Evolutionary conservation across 352 stramenopile genomes (phyloP), one percentile per base, ranked within the genome.

Genomic region (Phytopythium sindhum): DNA sequence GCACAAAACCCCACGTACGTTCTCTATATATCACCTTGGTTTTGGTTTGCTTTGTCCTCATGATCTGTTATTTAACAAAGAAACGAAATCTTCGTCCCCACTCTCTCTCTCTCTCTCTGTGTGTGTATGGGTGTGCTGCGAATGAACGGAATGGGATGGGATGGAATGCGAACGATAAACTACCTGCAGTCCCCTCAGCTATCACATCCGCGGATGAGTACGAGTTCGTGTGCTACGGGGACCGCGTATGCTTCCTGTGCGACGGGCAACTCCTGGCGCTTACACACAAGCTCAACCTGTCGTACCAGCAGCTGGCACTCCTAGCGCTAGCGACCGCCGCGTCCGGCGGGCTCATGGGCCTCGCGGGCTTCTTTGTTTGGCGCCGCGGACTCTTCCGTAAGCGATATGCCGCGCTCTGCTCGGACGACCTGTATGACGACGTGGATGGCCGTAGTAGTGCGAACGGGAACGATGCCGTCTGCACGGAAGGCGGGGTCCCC

Each of bases 141-240:
- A n/a, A n/a, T n/a, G n/a, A n/a, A n/a, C n/a, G n/a, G n/a, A n/a
- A n/a, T n/a, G n/a, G n/a, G n/a, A n/a, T n/a, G n/a, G n/a, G 31
- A 35, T 35, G 31, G 31, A 8, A 35, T 41, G 26, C 29, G 26
- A 28, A 31, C 51, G 26, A n/a, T 41, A 42, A 21, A 57, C 29
- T 57, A 23, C 39, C 9, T 15, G 39, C 41, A 23, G 41, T 21
- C 3, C 2, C 19, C 15, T 21, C 19, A 14, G 17, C 37, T 14
- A 14, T 14, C 12, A 3, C 31, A 8, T 35, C 23, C 21, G 19
- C 52, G 10, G 52, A 79, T 44, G 55, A 68, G 54, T 74, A 83
- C 56, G 82, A 89, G 60, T 89, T 88, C 61, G 79, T 92, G 66
- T 86, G 84, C 71, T 92, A 90, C 42, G 84, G 84, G 24, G 81